Conservation (phyloP, 768 basidiomycete species). For the Ephemerocybe angulata region DNA sequence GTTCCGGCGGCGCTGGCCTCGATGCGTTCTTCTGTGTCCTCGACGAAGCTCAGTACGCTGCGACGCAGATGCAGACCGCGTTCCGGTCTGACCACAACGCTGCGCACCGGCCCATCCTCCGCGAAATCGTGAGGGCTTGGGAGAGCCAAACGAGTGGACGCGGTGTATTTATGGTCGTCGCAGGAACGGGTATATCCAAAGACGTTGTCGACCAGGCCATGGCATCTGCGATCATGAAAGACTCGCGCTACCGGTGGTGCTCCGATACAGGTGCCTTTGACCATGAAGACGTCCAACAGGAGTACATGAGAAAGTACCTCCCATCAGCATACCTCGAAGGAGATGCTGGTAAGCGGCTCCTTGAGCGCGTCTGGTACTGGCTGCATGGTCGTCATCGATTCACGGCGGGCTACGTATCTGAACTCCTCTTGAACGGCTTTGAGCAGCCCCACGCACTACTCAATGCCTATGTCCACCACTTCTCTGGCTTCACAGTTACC, state of each 20-base stretch:
- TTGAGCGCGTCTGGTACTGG: constrained; percentile 43
- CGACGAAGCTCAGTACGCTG: constrained; percentile 45
- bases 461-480: constrained; percentile 39
- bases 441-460: constrained; percentile 36
- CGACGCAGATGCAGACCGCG: constrained; percentile 32
- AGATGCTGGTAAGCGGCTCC: constrained; percentile 27
- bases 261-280: constrained; percentile 45
- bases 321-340: constrained; percentile 27
- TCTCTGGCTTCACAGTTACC: constrained; percentile 36
- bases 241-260: constrained; percentile 42
- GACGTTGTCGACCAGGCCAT: constrained; percentile 42
- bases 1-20: constrained; percentile 11
- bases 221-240: constrained; percentile 46
- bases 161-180: constrained; percentile 41
- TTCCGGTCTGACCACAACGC: constrained; percentile 37
- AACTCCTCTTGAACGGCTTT: constrained; percentile 37
- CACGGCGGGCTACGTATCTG: constrained; percentile 40
- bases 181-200: constrained; percentile 45
- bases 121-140: constrained; percentile 41
- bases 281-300: constrained; percentile 25
- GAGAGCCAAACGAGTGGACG: constrained; percentile 36
- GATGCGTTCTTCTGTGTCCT: constrained; percentile 39
- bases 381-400: constrained; percentile 45
- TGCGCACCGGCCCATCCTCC: constrained; percentile 35
- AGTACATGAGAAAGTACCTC: constrained; percentile 37